Percentiles rank a stretch among this genome's conserved stretches.
phyloP scores from a whole-genome alignment of 2,329 filamentous ascomycete genomes.

The Ophiostoma ulmi region DNA sequence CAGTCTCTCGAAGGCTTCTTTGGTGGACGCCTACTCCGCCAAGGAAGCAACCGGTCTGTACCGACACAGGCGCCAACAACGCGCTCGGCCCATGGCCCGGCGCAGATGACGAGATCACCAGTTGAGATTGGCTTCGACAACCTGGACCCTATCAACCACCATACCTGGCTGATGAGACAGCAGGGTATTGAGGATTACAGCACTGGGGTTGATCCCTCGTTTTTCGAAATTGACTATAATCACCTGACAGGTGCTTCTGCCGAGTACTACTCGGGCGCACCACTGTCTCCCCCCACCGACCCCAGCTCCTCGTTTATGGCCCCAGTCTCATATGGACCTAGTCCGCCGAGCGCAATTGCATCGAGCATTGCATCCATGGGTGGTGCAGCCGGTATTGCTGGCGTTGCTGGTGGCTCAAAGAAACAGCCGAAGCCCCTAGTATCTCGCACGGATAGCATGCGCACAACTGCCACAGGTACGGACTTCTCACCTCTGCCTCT shows the following conservation, averaged over 20 bases:
- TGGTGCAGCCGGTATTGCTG: conserved; percentile 18
- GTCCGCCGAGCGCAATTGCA: conserved; percentile 19
- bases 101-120: conserved; percentile 18
- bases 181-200: conserved; percentile 23
- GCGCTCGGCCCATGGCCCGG: conserved; percentile 4
- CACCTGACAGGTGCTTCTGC: conserved; percentile 30
- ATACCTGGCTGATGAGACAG: conserved; percentile 25
- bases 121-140: conserved; percentile 19
- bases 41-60: conserved; percentile 27
- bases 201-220: conserved; percentile 10
- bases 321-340: conserved; percentile 16
- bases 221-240: conserved; percentile 25
- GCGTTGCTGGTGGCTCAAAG: conserved; percentile 14
- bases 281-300: conserved; percentile 29
- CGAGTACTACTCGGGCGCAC: conserved; percentile 31
- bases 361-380: conserved; percentile 24
- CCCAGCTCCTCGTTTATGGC: conserved; percentile 20
- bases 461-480: not conserved
- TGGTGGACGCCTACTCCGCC: conserved; percentile 23
- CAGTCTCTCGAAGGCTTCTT: conserved; percentile 22
- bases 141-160: conserved; percentile 18
- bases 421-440: conserved; percentile 15
- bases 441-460: conserved; percentile 23
- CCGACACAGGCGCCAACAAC: conserved; percentile 22
- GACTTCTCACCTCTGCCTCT: conserved; percentile 27